Base-by-base conservation (phyloP, 306 rosid genomes). In the Delonix regia region DNA sequence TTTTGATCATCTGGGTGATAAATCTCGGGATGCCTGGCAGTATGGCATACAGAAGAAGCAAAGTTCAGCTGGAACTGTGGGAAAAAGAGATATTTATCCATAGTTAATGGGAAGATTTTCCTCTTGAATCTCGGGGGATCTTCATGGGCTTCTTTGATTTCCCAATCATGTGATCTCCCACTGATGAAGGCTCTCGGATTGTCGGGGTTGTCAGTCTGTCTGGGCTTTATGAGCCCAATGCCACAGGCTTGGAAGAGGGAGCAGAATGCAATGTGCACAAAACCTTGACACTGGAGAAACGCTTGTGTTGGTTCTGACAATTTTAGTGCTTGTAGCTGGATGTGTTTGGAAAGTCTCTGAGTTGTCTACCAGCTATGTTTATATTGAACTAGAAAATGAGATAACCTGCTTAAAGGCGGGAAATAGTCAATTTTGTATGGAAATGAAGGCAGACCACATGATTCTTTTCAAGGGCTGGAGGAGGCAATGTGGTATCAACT, bases 31-130 rank as follows among this genome's bases (percentile, higher is more conserved):
- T 79, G 85, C 89, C 68, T 89, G 97, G 97, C 93, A 89, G 47
- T 82, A 86, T 85, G 99, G 97, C 44, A 72, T 86, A 69, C 98
- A 85, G 70, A 92, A 75, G 93, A 92, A 85, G 89, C 95, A 86
- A 78, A 84, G 77, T 69, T 81, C 92, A 69, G 77, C 90, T 71
- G 98, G 97, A 57, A 60, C 74, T 77, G 82, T 83, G 65, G 90
- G 90, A 67, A 89, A 86, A 89, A 91, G 97, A 87, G 97, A 92
- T 1, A 79, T 81, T 39, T 95, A 88, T 82, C 60, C 64, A 42
- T 52, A 51, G 69, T 67, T 62, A 56, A 39, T 72, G 69, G 82
- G 81, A 80, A 66, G 73, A 75, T 71, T 80, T 78, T 83, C 80
- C 81, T 66, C 52, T 62, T 78, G 83, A 81, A 71, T 69, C 74